These are phyloP conservation scores for Cenchrus purpureus DNA, from an alignment of 176 grass and related monocot species.

Conservation along the genomic window DNA sequence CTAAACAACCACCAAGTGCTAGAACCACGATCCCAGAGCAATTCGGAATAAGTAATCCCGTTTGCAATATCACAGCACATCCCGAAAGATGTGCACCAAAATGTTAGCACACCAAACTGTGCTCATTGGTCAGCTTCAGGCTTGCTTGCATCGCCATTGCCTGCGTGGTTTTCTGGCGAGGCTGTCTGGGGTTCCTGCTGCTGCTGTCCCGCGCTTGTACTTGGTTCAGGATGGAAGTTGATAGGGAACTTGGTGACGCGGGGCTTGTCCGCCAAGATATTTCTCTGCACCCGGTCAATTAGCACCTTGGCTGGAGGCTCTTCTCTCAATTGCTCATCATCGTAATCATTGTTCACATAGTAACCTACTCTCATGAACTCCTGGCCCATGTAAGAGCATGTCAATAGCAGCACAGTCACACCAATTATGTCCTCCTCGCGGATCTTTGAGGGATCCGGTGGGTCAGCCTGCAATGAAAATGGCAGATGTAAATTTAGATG, in stretches of 20 bases:
- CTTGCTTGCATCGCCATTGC: conserved; percentile 42
- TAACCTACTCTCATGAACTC: conserved; percentile 99
- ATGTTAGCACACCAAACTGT: conserved; percentile 17
- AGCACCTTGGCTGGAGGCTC: conserved; percentile 80
- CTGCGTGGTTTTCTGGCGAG: conserved; percentile 53
- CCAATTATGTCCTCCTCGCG: conserved; percentile 97
- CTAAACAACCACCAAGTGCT: background rate
- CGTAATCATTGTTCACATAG: conserved; percentile 98
- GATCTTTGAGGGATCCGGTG: conserved; percentile 90
- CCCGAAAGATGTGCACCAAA: conserved; percentile 32
- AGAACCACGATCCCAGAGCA: conserved; percentile 30
- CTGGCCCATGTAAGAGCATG: conserved; percentile 94
- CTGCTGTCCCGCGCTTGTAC: conserved; percentile 50
- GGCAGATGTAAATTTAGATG: conserved; percentile 12
- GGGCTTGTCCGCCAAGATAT: conserved; percentile 95
- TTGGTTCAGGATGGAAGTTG: conserved; percentile 91
- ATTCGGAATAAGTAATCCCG: conserved; percentile 21
- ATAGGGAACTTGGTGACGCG: conserved; percentile 98
- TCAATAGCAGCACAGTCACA: conserved; percentile 90
- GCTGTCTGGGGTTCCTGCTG: conserved; percentile 57
- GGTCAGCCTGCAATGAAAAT: conserved; percentile 72
- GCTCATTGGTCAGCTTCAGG: conserved; percentile 34
- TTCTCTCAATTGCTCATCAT: conserved; percentile 90
- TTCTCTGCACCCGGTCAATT: conserved; percentile 86
- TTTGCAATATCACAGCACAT: conserved; percentile 35